Conservation (phyloP, 331 rosid genomes). For the Prunus yedoensis region DNA sequence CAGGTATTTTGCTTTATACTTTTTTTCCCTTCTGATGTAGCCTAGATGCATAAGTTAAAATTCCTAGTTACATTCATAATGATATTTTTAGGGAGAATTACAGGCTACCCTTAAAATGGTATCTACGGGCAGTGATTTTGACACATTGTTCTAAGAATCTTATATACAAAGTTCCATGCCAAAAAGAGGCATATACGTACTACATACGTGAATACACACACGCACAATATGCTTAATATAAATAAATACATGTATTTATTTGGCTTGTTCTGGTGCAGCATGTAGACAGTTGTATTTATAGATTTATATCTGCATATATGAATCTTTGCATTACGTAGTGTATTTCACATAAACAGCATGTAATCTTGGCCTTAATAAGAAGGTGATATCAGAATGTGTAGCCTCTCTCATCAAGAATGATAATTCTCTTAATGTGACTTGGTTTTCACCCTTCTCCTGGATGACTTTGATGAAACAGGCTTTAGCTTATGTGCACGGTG, state of each 20-base stretch:
- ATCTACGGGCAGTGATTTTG: not conserved
- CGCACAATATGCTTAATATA: not conserved
- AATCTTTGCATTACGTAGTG: not conserved
- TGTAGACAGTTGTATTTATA: not conserved
- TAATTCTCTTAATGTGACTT: not conserved
- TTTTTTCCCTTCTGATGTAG: not conserved
- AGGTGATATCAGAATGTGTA: not conserved
- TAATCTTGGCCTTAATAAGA: not conserved
- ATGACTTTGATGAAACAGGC: conserved; percentile 55
- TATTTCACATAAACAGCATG: not conserved
- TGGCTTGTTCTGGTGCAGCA: conserved; percentile 2
- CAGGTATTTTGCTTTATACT: conserved; percentile 59
- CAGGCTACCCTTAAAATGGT: not conserved
- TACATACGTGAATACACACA: not conserved
- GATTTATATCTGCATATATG: too few relatives aligned
- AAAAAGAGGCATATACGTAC: not conserved
- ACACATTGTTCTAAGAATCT: not conserved
- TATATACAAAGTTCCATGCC: not conserved
- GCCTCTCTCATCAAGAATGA: not conserved
- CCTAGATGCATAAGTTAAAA: not conserved
- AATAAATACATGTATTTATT: not conserved
- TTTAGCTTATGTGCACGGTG: conserved; percentile 90
- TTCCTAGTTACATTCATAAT: not conserved
- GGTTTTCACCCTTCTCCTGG: conserved; percentile 19
- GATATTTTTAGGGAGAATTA: not conserved